Percentiles rank a stretch among this genome's conserved stretches.
These are phyloP conservation scores for Mycena alexandri DNA, from an alignment of 768 basidiomycete species.

Conservation along the genomic window DNA sequence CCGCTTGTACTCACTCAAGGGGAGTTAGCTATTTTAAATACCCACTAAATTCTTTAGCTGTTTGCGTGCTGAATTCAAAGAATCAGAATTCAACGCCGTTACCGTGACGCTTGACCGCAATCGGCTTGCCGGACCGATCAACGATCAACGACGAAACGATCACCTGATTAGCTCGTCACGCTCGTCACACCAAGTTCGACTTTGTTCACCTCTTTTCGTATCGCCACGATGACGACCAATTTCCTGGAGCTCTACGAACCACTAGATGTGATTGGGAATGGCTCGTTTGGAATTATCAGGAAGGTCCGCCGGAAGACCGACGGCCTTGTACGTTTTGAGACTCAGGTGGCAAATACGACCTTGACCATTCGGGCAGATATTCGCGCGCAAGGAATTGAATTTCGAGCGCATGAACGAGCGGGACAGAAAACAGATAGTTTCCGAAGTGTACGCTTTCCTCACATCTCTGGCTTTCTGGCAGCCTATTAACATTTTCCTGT, in stretches of 20 bases:
- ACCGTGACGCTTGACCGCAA: neutral
- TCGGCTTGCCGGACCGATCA: neutral
- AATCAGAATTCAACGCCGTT: too few relatives aligned
- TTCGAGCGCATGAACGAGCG: slow-evolving; percentile 97
- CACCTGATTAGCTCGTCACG: slow-evolving; percentile 27
- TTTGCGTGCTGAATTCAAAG: too few relatives aligned
- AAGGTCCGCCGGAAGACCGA: slow-evolving; percentile 91
- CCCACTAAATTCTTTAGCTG: too few relatives aligned
- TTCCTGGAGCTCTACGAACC: slow-evolving; percentile 88
- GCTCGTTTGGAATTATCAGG: slow-evolving; percentile 97
- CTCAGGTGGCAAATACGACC: slow-evolving; percentile 18
- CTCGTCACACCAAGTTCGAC: slow-evolving; percentile 25
- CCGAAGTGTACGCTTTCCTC: slow-evolving; percentile 94
- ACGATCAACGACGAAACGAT: neutral
- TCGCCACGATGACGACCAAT: slow-evolving; percentile 45
- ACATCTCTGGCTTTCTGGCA: neutral
- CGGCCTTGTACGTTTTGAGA: slow-evolving; percentile 71
- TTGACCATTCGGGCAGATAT: slow-evolving; percentile 62
- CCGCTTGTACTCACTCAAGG: too few relatives aligned
- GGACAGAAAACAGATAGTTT: slow-evolving; percentile 95
- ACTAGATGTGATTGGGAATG: slow-evolving; percentile 94
- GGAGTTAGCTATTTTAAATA: too few relatives aligned
- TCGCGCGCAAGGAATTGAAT: slow-evolving; percentile 95
- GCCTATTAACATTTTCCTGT: slow-evolving; percentile 5
- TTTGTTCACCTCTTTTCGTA: slow-evolving; percentile 6